Percentiles rank a stretch among this genome's conserved stretches.
Evolutionary conservation across 2,329 filamentous ascomycete genomes (phyloP).

Genomic region (Metarhizium humberi): DNA sequence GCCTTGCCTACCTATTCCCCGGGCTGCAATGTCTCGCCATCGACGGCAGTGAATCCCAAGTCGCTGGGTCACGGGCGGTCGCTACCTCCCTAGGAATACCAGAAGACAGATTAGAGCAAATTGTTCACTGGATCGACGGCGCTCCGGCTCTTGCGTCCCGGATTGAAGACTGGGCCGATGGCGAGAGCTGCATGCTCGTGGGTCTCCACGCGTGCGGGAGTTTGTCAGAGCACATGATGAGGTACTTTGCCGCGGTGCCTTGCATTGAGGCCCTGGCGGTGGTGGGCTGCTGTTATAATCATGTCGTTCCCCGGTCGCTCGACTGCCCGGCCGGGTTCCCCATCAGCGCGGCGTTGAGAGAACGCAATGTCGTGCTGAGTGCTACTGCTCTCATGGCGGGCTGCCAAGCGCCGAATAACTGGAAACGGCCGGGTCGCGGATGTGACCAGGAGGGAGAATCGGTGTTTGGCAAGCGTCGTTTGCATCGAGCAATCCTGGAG

Average conservation of each 20-base stretch:
- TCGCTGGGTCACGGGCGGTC: slow-evolving; percentile 16
- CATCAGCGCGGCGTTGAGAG: slow-evolving; percentile 25
- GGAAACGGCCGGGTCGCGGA: slow-evolving; percentile 13
- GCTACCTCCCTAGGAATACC: slow-evolving; percentile 14
- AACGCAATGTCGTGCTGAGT: slow-evolving; percentile 13
- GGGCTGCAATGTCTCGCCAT: slow-evolving; percentile 18
- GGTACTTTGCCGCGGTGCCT: slow-evolving; percentile 15
- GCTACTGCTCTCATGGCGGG: slow-evolving; percentile 23
- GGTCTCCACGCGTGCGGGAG: slow-evolving; percentile 23
- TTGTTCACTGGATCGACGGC: slow-evolving; percentile 20
- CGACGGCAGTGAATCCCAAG: slow-evolving; percentile 20
- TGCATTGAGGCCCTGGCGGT: slow-evolving; percentile 16
- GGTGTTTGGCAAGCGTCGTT: slow-evolving; percentile 14
- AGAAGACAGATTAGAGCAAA: slow-evolving; percentile 12
- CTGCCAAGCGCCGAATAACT: slow-evolving; percentile 24
- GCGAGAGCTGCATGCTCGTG: slow-evolving; percentile 20
- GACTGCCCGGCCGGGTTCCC: slow-evolving; percentile 25
- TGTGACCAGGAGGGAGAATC: slow-evolving; percentile 7
- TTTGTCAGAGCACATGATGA: slow-evolving; percentile 23
- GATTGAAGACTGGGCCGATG: slow-evolving; percentile 17
- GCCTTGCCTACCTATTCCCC: slow-evolving; percentile 19
- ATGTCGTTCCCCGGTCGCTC: slow-evolving; percentile 21
- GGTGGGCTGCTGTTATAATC: slow-evolving; percentile 25
- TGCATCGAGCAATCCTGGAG: slow-evolving; percentile 18
- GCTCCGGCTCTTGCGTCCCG: slow-evolving; percentile 10